Evolutionary conservation across 2,329 filamentous ascomycete genomes (phyloP).

Genomic region (Sporothrix sp.): DNA sequence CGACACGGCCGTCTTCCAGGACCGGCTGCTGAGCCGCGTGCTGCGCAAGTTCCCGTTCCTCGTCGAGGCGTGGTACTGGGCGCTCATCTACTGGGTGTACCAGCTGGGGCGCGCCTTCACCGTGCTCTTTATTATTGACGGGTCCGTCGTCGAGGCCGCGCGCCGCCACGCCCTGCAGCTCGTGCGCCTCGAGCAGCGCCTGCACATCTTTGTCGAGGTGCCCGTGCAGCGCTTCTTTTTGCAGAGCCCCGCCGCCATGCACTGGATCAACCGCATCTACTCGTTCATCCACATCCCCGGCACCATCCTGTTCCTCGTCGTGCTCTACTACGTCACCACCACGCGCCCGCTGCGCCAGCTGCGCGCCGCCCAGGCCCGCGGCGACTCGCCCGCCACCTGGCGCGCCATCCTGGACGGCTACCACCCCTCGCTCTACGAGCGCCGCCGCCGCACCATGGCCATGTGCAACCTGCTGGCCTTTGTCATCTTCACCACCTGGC

Average conservation of each 20-base stretch:
- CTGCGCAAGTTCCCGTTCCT: slow-evolving; percentile 61
- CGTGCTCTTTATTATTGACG: slow-evolving; percentile 52
- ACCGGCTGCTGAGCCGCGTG: slow-evolving; percentile 52
- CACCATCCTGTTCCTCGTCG: slow-evolving; percentile 56
- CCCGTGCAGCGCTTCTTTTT: slow-evolving; percentile 47
- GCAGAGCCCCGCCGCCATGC: slow-evolving; percentile 45
- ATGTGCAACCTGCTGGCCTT: slow-evolving; percentile 53
- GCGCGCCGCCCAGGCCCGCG: slow-evolving; percentile 14
- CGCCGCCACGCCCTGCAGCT: slow-evolving; percentile 59
- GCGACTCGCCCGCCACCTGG: not conserved
- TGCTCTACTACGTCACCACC: slow-evolving; percentile 61
- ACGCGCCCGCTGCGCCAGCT: slow-evolving; percentile 31
- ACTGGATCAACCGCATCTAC: slow-evolving; percentile 62
- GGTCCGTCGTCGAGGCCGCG: slow-evolving; percentile 58
- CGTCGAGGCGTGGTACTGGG: slow-evolving; percentile 70
- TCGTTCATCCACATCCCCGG: slow-evolving; percentile 72
- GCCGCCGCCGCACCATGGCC: slow-evolving; percentile 29
- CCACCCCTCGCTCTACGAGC: slow-evolving; percentile 41
- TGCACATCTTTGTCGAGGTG: slow-evolving; percentile 57
- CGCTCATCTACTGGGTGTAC: slow-evolving; percentile 71
- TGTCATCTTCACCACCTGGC: slow-evolving; percentile 50
- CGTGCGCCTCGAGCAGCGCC: slow-evolving; percentile 53
- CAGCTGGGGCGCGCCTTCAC: slow-evolving; percentile 64
- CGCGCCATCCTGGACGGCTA: not conserved
- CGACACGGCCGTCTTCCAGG: slow-evolving; percentile 51